These are phyloP conservation scores for Strobilomyces dryophilus DNA, from an alignment of 768 basidiomycete species.

Conservation along the genomic window DNA sequence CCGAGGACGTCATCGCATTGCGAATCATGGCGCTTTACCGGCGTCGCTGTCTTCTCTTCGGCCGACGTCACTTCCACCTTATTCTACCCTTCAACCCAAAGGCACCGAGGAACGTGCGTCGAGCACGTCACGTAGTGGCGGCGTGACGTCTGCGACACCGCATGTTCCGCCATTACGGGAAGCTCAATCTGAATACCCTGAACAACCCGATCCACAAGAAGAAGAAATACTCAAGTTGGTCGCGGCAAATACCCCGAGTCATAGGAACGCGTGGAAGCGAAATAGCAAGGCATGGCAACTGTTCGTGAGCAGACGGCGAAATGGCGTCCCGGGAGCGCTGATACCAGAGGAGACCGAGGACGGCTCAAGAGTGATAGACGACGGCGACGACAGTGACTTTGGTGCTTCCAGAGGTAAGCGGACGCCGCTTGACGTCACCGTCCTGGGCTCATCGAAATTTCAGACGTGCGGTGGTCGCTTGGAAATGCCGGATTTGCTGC, in stretches of 20 bases:
- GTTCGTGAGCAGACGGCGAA: conserved; percentile 42
- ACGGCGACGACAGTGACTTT: conserved; percentile 23
- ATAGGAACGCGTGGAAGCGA: conserved; percentile 65
- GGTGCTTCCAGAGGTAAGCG: conserved; percentile 26
- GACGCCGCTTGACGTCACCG: neutral
- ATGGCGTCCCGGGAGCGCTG: conserved; percentile 25
- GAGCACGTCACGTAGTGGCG: neutral
- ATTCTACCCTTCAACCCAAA: conserved; percentile 48
- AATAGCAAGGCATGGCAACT: conserved; percentile 61
- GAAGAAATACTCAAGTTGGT: conserved; percentile 56
- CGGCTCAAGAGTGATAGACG: conserved; percentile 11
- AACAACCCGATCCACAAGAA: conserved; percentile 39
- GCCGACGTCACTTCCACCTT: conserved; percentile 64
- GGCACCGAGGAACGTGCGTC: neutral
- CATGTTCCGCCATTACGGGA: conserved; percentile 1
- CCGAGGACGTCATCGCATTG: conserved; percentile 27
- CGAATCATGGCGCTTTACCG: conserved; percentile 41
- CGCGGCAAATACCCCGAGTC: conserved; percentile 67
- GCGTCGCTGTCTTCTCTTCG: conserved; percentile 58
- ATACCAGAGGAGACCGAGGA: conserved; percentile 37
- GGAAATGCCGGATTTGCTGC: conserved; percentile 37
- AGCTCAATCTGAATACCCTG: conserved; percentile 17
- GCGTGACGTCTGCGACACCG: neutral
- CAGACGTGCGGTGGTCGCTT: conserved; percentile 28
- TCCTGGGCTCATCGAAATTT: conserved; percentile 6